Percentiles rank a stretch among this genome's conserved stretches.
Conservation (phyloP, 148 eudicot species). For the Rhododendron mucronatum region DNA sequence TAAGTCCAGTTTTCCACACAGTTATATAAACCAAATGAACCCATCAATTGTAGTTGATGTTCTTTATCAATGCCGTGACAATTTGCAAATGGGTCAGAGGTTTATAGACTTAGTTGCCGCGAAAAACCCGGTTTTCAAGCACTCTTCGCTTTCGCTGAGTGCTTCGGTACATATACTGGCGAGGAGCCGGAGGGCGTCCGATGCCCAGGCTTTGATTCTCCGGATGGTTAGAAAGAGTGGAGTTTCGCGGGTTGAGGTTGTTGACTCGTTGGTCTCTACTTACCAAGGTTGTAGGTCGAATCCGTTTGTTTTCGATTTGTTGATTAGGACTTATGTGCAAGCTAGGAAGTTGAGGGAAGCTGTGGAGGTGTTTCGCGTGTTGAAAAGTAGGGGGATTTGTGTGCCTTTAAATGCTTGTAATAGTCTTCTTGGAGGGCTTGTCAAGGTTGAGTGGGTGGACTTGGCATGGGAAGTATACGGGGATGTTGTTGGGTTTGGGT, state of each 20-base stretch:
- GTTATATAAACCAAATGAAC: constrained; percentile 31
- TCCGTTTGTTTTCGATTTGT: constrained; percentile 61
- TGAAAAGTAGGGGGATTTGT: constrained; percentile 41
- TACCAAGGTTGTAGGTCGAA: constrained; percentile 38
- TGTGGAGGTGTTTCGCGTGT: constrained; percentile 48
- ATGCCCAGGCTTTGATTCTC: constrained; percentile 67
- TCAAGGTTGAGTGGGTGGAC: constrained; percentile 76
- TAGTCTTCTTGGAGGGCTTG: constrained; percentile 80
- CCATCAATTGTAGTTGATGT: constrained; percentile 37
- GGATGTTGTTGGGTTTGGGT: constrained; percentile 37
- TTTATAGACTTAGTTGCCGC: constrained; percentile 46
- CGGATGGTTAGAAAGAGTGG: constrained; percentile 69
- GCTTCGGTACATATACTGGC: constrained; percentile 47
- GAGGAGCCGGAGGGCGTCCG: constrained; percentile 47
- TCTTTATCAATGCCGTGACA: constrained; percentile 41
- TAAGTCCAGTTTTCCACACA: constrained; percentile 21
- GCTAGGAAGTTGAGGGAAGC: constrained; percentile 79
- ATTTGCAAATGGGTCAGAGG: constrained; percentile 38
- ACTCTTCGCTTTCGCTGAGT: constrained; percentile 47
- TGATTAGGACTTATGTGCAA: constrained; percentile 81
- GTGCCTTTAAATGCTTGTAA: constrained; percentile 76
- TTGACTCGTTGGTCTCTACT: constrained; percentile 44
- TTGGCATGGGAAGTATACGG: constrained; percentile 61
- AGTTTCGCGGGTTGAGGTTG: constrained; percentile 56
- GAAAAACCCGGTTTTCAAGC: constrained; percentile 53